Evolutionary conservation across 331 rosid genomes (phyloP).

Genomic region (Quercus tomentella): DNA sequence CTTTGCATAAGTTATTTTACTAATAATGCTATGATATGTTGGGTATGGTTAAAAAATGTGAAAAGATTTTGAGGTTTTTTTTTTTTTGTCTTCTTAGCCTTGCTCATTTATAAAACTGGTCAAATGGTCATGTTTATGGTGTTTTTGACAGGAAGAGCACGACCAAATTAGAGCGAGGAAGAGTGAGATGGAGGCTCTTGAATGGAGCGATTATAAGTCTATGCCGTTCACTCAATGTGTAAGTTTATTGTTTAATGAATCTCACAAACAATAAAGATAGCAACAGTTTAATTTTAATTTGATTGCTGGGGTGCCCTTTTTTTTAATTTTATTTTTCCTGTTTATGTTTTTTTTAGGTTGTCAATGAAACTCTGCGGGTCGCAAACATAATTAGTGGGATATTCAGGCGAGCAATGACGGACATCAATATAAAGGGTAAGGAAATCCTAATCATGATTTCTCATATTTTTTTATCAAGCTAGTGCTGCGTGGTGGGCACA

Average conservation of each 20-base stretch:
- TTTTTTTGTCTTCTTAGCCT: no score
- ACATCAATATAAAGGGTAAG: constrained; percentile 71
- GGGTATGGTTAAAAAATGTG: no score
- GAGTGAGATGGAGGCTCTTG: constrained; percentile 42
- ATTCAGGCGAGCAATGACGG: constrained; percentile 70
- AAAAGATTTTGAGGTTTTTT: no score
- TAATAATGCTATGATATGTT: no score
- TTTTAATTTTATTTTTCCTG: not conserved
- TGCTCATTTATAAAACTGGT: not conserved
- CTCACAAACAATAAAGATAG: not conserved
- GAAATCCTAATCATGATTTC: not conserved
- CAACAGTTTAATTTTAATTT: not conserved
- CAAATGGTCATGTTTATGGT: not conserved
- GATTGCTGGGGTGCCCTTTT: not conserved
- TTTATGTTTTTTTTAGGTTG: constrained; percentile 45
- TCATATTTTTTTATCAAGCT: no score
- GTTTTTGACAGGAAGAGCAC: constrained; percentile 68
- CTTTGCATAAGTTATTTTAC: no score
- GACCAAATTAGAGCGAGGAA: constrained; percentile 69
- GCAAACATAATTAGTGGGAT: constrained; percentile 86
- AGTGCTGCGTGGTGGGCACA: no score
- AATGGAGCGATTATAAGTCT: constrained; percentile 88
- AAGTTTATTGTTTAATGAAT: constrained; percentile 13
- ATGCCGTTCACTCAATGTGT: constrained; percentile 93
- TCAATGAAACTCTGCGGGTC: constrained; percentile 75